These are phyloP conservation scores for Sclerotinia borealis DNA, from an alignment of 2,329 filamentous ascomycete genomes.

Conservation along the genomic window DNA sequence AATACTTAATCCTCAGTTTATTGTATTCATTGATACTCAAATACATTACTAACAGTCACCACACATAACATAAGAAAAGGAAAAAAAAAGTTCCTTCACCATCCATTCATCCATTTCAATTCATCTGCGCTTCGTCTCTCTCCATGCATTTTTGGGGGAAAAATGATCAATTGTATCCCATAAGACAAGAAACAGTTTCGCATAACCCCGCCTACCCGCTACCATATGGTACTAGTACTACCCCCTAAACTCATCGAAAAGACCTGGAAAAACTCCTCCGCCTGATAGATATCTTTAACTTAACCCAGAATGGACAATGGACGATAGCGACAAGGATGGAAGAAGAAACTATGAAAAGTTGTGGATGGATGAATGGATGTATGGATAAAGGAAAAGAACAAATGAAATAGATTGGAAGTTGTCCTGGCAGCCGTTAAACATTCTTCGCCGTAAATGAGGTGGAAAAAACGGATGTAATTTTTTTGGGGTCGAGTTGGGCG, in stretches of 20 bases:
- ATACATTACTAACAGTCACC: background rate
- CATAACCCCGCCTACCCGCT: background rate
- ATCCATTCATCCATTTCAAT: background rate
- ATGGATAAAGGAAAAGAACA: background rate
- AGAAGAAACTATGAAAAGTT: slow-evolving; percentile 2
- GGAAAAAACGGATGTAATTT: background rate
- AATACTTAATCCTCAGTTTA: background rate
- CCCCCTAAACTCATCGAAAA: background rate
- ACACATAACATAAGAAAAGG: slow-evolving; percentile 2
- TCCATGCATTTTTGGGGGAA: background rate
- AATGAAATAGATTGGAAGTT: slow-evolving; percentile 3
- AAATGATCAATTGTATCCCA: background rate
- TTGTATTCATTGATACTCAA: slow-evolving; percentile 2
- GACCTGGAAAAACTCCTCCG: background rate
- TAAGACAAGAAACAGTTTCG: slow-evolving; percentile 3
- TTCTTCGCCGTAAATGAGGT: slow-evolving; percentile 6
- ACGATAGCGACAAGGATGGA: background rate
- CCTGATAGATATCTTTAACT: slow-evolving; percentile 6
- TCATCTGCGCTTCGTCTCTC: background rate
- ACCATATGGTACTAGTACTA: background rate
- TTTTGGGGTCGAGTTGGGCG: background rate
- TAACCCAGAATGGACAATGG: background rate
- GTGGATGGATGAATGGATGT: background rate
- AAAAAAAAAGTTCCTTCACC: background rate
- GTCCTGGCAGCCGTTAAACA: slow-evolving; percentile 6